These are phyloP conservation scores for Trypanosoma platydactyli DNA, from an alignment of 208 protist genomes.

Conservation along the genomic window DNA sequence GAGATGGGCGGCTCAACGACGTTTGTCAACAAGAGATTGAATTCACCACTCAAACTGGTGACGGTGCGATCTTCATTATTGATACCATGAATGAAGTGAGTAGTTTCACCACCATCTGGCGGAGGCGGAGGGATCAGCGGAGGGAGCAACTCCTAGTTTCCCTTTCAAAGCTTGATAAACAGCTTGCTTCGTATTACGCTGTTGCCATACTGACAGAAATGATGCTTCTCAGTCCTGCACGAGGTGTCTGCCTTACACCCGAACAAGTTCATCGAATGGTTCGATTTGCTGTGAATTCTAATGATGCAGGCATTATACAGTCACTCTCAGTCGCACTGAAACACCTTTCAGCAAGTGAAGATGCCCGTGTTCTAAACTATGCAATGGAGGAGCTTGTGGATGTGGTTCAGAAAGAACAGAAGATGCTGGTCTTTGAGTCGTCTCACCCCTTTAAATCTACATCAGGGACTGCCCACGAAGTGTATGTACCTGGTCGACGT, in stretches of 20 bases:
- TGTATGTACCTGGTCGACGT: constrained; percentile 45
- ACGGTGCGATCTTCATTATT: constrained; percentile 41
- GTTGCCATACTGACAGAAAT: constrained; percentile 32
- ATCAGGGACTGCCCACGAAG: constrained; percentile 52
- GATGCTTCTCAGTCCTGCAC: constrained; percentile 4
- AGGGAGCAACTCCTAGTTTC: constrained; percentile 33
- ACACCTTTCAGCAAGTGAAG: constrained; percentile 10
- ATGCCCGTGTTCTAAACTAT: constrained; percentile 25
- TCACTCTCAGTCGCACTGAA: constrained; percentile 15
- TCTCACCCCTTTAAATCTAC: constrained; percentile 64
- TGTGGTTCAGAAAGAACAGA: constrained; percentile 48
- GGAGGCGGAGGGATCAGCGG: constrained; percentile 28
- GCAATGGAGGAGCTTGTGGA: constrained; percentile 41
- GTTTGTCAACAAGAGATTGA: constrained; percentile 65
- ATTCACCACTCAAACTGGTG: constrained; percentile 57
- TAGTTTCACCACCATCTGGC: constrained; percentile 24
- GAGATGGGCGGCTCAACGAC: constrained; percentile 23
- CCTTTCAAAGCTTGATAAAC: constrained; percentile 34
- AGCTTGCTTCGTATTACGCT: constrained; percentile 38
- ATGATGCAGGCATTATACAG: constrained; percentile 27
- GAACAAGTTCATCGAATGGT: constrained; percentile 25
- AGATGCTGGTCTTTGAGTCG: constrained; percentile 69
- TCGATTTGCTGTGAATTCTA: constrained; percentile 24
- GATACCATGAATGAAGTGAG: constrained; percentile 22
- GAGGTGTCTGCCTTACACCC: background rate